phyloP scores from a whole-genome alignment of 1,284 basidiomycete species.

The Rhodotorula sp. region DNA sequence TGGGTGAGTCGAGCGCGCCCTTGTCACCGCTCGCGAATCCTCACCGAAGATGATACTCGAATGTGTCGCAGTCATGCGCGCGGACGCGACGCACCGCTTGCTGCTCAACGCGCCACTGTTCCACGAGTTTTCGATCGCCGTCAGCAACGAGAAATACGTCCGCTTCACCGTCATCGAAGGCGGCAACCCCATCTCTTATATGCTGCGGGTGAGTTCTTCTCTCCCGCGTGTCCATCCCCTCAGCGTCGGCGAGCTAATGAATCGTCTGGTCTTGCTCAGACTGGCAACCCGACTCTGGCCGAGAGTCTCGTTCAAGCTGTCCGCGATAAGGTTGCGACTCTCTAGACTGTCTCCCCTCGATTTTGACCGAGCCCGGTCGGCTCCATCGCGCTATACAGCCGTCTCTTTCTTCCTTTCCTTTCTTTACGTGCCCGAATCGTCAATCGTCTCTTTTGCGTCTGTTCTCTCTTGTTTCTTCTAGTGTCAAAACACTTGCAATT shows the following conservation, averaged over 20 bases:
- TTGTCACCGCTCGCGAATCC: too few relatives aligned
- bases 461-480: background rate
- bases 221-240: too few relatives aligned
- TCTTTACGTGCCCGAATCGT: background rate
- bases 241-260: too few relatives aligned
- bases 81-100: conserved; percentile 44
- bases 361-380: background rate
- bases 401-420: background rate
- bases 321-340: conserved; percentile 16
- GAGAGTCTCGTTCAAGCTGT: conserved; percentile 22
- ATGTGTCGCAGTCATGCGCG: conserved; percentile 41
- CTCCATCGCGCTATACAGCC: too few relatives aligned
- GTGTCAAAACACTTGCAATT: conserved; percentile 4
- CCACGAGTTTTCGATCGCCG: conserved; percentile 40
- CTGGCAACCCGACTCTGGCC: conserved; percentile 9
- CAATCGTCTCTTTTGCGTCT: background rate
- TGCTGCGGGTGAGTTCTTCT: conserved; percentile 30
- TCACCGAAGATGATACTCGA: background rate
- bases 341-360: background rate
- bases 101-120: conserved; percentile 44
- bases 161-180: conserved; percentile 42
- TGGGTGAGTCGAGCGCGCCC: conserved; percentile 25
- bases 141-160: conserved; percentile 44
- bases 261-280: background rate
- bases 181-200: conserved; percentile 38